Evolutionary conservation across 1,284 basidiomycete species (phyloP).

Genomic region (Grifola frondosa): DNA sequence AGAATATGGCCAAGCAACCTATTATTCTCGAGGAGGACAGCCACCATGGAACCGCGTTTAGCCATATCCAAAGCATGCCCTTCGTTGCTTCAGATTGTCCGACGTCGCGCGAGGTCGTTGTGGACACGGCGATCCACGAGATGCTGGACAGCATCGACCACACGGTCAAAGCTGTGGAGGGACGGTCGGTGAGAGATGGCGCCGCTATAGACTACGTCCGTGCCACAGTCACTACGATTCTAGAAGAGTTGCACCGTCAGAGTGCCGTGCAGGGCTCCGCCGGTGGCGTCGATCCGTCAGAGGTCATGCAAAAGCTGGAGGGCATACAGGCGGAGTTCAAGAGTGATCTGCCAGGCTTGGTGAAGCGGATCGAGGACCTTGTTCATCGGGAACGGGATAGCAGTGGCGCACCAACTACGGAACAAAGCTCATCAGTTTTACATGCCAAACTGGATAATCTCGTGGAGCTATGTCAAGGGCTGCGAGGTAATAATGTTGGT

Average conservation of each 20-base stretch:
- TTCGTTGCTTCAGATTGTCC: neutral
- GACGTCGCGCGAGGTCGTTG: neutral
- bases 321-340: conserved; percentile 21
- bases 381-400: neutral
- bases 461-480: conserved; percentile 15
- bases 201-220: conserved; percentile 23
- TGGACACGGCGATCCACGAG: neutral
- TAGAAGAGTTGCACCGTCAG: conserved; percentile 19
- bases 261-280: neutral
- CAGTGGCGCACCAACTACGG: neutral
- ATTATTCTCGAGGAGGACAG: too few relatives aligned
- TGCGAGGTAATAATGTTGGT: too few relatives aligned
- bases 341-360: conserved; percentile 19
- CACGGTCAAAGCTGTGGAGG: conserved; percentile 19
- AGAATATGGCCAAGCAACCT: too few relatives aligned
- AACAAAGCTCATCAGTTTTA: conserved; percentile 10
- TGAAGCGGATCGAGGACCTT: conserved; percentile 13
- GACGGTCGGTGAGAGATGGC: conserved; percentile 14
- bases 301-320: conserved; percentile 23
- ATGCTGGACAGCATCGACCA: conserved; percentile 15
- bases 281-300: neutral
- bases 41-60: too few relatives aligned
- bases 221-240: conserved; percentile 24
- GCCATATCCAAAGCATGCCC: too few relatives aligned
- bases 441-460: conserved; percentile 28